phyloP scores from a whole-genome alignment of 2,329 filamentous ascomycete species.

The Arthrinium phaeospermum region DNA sequence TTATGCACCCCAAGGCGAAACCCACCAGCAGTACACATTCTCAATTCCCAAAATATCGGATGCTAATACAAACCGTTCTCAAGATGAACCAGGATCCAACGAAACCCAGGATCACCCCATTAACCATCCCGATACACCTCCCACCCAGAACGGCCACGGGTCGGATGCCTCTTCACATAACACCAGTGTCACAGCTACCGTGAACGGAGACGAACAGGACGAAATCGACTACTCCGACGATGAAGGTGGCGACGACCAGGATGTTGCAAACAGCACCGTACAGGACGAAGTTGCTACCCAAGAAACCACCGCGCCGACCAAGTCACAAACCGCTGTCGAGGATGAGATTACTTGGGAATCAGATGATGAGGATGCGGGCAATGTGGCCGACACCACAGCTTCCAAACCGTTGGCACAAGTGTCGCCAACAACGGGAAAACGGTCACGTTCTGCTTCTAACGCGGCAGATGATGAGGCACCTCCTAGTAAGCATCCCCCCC shows the following conservation, averaged over 20 bases:
- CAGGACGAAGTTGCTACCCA: not conserved
- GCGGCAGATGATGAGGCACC: conserved; percentile 32
- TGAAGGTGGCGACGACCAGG: conserved; percentile 32
- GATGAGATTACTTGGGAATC: conserved; percentile 44
- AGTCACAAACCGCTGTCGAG: conserved; percentile 31
- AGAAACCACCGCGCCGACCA: conserved; percentile 29
- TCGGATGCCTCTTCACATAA: conserved; percentile 42
- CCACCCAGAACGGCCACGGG: conserved; percentile 26
- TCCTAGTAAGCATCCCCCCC: conserved; percentile 34
- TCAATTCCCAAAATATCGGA: not conserved
- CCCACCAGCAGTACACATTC: not conserved
- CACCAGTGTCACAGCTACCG: conserved; percentile 42
- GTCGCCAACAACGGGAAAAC: conserved; percentile 40
- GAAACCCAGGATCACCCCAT: not conserved
- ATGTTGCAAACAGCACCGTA: conserved; percentile 25
- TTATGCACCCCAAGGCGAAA: not conserved
- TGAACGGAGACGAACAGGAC: conserved; percentile 40
- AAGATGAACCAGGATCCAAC: conserved; percentile 16
- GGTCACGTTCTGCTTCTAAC: conserved; percentile 36
- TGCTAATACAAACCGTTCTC: conserved; percentile 7
- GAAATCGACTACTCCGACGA: conserved; percentile 45
- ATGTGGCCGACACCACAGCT: conserved; percentile 25
- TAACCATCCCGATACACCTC: not conserved
- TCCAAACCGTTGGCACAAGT: conserved; percentile 40
- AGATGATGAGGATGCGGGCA: conserved; percentile 36